A percentile compares a stretch with the other conserved stretches of the same genome.
Conservation (phyloP, 352 stramenopile species). For the Phytopythium delawarense region DNA sequence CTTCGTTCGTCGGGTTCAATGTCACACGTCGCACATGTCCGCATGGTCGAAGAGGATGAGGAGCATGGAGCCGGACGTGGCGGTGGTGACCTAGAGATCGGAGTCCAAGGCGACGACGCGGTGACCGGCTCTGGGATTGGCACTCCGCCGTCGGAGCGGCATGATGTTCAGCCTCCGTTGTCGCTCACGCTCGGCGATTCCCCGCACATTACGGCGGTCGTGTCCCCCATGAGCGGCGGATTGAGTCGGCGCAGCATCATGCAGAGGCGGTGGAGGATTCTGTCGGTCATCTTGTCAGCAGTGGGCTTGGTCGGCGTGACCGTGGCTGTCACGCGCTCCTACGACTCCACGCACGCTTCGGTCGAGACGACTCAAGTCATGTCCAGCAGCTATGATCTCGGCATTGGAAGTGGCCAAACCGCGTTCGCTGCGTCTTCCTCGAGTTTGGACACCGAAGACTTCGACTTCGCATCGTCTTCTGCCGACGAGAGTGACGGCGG, state of each 20-base stretch:
- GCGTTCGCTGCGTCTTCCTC: not conserved
- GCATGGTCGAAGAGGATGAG: constrained; percentile 3
- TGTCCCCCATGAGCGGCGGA: not conserved
- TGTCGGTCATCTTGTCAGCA: constrained; percentile 11
- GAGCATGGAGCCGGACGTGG: not conserved
- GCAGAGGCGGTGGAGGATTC: constrained; percentile 11
- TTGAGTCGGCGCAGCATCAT: not conserved
- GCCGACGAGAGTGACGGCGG: constrained; percentile 1
- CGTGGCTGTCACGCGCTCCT: constrained; percentile 7
- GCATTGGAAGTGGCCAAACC: not conserved
- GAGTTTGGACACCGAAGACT: not conserved
- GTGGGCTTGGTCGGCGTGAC: constrained; percentile 15
- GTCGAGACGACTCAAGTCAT: not conserved
- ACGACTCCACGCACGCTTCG: not conserved
- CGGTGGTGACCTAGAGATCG: not conserved
- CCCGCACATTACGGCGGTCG: not conserved
- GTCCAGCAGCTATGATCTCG: not conserved
- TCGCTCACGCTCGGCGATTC: not conserved
- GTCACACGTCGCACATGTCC: constrained; percentile 8
- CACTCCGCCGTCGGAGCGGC: not conserved
- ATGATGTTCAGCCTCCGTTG: constrained; percentile 1
- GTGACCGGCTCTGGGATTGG: constrained; percentile 8
- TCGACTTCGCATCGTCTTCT: constrained; percentile 6
- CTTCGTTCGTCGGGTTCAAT: not conserved
- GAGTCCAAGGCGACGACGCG: not conserved